phyloP scores from a whole-genome alignment of 2,329 filamentous ascomycete species.

The Fusarium sp. region DNA sequence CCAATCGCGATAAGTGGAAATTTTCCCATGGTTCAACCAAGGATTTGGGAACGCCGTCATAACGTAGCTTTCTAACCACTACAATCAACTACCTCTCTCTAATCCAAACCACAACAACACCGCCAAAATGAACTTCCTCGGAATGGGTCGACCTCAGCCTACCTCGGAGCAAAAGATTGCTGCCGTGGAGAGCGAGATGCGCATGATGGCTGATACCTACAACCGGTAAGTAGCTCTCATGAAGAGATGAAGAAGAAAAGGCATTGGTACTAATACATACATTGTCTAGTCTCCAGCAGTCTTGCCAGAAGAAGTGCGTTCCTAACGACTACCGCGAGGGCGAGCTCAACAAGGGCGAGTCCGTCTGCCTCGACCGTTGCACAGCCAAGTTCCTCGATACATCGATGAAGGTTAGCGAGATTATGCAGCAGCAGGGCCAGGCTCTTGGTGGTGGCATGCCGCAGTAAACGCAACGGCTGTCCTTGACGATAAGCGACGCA shows the following conservation, averaged over 20 bases:
- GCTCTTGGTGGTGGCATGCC: slow-evolving; percentile 63
- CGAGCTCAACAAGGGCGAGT: slow-evolving; percentile 98
- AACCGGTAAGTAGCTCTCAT: slow-evolving; percentile 75
- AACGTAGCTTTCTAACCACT: slow-evolving; percentile 22
- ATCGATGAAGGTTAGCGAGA: slow-evolving; percentile 96
- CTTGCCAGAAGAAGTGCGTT: slow-evolving; percentile 94
- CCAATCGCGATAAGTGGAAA: slow-evolving; percentile 42
- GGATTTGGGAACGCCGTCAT: slow-evolving; percentile 19
- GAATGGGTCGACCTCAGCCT: slow-evolving; percentile 76
- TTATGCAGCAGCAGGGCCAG: slow-evolving; percentile 89
- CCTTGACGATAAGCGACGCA: neutral
- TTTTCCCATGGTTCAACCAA: slow-evolving; percentile 36
- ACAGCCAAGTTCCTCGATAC: slow-evolving; percentile 99
- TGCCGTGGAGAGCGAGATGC: slow-evolving; percentile 95
- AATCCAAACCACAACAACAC: slow-evolving; percentile 11
- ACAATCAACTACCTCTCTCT: neutral
- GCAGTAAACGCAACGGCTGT: neutral
- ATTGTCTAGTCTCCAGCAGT: slow-evolving; percentile 76
- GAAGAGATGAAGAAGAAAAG: neutral
- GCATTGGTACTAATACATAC: neutral
- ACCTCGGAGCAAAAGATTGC: slow-evolving; percentile 97
- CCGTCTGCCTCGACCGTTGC: slow-evolving; percentile 97
- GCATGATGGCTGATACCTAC: slow-evolving; percentile 98
- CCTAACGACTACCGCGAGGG: slow-evolving; percentile 92
- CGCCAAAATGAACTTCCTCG: slow-evolving; percentile 58